Base-by-base conservation (phyloP, 306 rosid genomes). In the Cicer chorassanicum region DNA sequence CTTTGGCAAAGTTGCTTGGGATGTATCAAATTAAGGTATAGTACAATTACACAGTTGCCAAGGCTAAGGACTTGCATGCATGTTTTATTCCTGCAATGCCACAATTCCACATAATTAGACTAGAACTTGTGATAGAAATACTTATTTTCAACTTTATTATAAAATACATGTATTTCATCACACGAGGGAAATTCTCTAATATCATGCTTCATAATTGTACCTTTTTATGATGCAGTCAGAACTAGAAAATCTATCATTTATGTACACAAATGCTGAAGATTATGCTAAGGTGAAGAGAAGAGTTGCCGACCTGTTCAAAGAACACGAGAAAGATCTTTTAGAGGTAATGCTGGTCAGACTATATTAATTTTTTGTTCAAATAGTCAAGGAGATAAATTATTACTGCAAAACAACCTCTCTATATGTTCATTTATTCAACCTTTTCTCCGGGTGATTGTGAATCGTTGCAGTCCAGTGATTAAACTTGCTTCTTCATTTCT, bases 1-100 rank as follows among this genome's bases (percentile, higher is more conserved):
- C 99, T 74, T 91, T 95, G 79, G 99, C 99, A 16, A 95, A 90
- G 96, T 90, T 95, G 88, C 96, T 95, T 80, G 99, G 99, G 75
- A 95, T 95, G 96, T 89, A 92, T 85, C 96, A 95, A 81, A 92
- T 95, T 78, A 95, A 95, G 96, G 99, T 95, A 87, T 84, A 61
- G 13, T 77, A n/a, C 51, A 57, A 44, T 16, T 76, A 7, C 51
- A 59, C 13, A 59, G 45, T 44, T 71, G 51, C 53, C 50, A 18
- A 42, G 54, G 40, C 41, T 43, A 13, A 16, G 69, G 61, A 18
- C 72, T 65, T 54, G 42, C 51, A 70, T 65, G 21, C 46, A 44
- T 84, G 77, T 75, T 66, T 71, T 51, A 18, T 62, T 69, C 63
- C 73, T 21, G n/a, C 55, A 64, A 46, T 75, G 59, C 55, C 40